Evolutionary conservation across 208 protist species (phyloP), one percentile per base, ranked within the genome.

Genomic region (Wallacemonas rigidus): DNA sequence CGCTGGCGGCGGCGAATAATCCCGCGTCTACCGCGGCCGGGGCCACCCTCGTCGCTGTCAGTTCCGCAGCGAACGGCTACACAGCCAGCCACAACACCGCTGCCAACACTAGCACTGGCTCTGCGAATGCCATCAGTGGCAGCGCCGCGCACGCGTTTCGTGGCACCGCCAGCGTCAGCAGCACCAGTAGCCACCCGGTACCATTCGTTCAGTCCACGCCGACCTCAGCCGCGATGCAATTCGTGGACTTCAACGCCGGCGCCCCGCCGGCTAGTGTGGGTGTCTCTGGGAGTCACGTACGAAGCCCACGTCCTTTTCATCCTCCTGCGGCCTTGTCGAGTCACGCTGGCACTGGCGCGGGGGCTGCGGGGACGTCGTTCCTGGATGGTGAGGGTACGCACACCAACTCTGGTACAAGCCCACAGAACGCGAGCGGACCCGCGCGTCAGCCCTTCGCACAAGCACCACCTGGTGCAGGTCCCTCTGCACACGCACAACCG

Each of bases 221-320:
- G 6, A 51, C 36, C 1, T 53, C 41, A 3, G 36, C 60, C 7
- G 56, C 14, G 11, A 65, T 65, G 60, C 60, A 65, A 41, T 65
- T 65, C 40, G 26, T 65, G 6, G 48, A 58, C 44, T 77, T 71
- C 40, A 60, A 64, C n/a, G 45, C 72, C 1, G 47, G 55, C 35
- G 69, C 55, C 35, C 63, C 62, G 71, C 75, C 71, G 69, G 77
- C 9, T 63, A 51, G 11, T 47, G 71, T 40, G 53, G 60, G 6
- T 56, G 54, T n/a, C 67, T 61, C 2, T 4, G 51, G 5, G 38
- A 60, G 39, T 43, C 69, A 45, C 67, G 61, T 44, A 47, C 77
- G 1, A n/a, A 44, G 47, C 53, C 48, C 70, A 74, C 67, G 51
- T n/a, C 60, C 60, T 17, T 65, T 65, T n/a, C 50, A 65, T 41